A percentile compares a stretch with the other conserved stretches of the same genome.
Conservation (phyloP, 441 rosid genomes). For the Croton setiger region DNA sequence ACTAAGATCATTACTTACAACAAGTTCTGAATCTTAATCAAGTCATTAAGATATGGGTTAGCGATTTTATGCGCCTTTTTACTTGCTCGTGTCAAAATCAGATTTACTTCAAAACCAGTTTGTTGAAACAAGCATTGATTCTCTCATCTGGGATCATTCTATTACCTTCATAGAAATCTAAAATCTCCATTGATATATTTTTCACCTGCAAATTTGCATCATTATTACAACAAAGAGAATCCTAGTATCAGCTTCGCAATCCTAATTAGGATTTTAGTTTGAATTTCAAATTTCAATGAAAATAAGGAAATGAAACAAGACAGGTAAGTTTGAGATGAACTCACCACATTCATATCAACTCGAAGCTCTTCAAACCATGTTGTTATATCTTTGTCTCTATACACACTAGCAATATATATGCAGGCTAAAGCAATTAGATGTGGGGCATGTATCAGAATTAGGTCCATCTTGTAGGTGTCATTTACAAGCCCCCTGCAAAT, state of each 20-base stretch:
- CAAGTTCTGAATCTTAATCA: neutral
- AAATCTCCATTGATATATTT: constrained; percentile 80
- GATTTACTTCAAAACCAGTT: constrained; percentile 43
- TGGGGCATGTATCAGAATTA: constrained; percentile 84
- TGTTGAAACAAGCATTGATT: constrained; percentile 49
- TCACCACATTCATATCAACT: constrained; percentile 92
- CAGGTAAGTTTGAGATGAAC: constrained; percentile 17
- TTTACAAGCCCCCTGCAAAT: constrained; percentile 82
- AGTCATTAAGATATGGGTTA: neutral
- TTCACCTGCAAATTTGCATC: constrained; percentile 54
- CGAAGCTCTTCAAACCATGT: constrained; percentile 97
- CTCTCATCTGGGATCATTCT: constrained; percentile 58
- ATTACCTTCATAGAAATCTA: constrained; percentile 80
- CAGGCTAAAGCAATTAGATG: constrained; percentile 85
- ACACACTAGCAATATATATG: constrained; percentile 74
- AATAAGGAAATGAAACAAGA: neutral
- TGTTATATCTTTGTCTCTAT: constrained; percentile 68
- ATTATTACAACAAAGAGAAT: neutral
- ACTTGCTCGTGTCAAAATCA: neutral
- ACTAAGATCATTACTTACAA: neutral
- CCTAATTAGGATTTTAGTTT: neutral
- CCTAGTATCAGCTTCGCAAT: neutral
- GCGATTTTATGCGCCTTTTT: neutral
- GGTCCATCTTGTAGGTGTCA: constrained; percentile 95
- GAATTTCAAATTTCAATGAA: neutral